Evolutionary conservation across 495 filamentous ascomycete species (phyloP).

Genomic region (Aspergillus sparsus): DNA sequence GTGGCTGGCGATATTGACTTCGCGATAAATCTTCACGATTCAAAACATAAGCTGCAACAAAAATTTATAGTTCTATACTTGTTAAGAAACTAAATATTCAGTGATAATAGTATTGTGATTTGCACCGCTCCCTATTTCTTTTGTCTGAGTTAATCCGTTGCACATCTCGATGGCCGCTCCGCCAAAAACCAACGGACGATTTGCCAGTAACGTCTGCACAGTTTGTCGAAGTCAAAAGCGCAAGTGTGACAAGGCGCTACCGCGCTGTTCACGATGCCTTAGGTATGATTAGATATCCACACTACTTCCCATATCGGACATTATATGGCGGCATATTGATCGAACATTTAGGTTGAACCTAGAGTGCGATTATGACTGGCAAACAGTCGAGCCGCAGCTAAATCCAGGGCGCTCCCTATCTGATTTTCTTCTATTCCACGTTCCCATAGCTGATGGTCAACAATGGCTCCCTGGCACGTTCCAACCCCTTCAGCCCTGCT

Average conservation of each 20-base stretch:
- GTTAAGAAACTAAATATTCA: no score
- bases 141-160: no score
- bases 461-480: neutral
- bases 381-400: neutral
- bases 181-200: no score
- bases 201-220: neutral
- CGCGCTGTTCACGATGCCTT: constrained; percentile 1
- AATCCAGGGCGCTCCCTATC: neutral
- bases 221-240: constrained; percentile 9
- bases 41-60: no score
- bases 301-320: neutral
- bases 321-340: neutral
- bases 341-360: neutral
- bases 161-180: no score
- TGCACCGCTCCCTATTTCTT: no score
- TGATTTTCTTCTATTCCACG: neutral
- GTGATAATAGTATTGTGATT: no score
- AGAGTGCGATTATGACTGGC: constrained; percentile 12
- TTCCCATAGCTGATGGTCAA: neutral
- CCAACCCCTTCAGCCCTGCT: constrained; percentile 2
- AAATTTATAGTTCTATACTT: no score
- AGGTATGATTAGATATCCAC: neutral
- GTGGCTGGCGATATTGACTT: no score
- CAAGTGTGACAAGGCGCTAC: constrained; percentile 10
- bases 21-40: no score